A percentile compares a stretch with the other conserved stretches of the same genome.
Conservation (phyloP, 2,329 filamentous ascomycete genomes). For the Botrytis porri region DNA sequence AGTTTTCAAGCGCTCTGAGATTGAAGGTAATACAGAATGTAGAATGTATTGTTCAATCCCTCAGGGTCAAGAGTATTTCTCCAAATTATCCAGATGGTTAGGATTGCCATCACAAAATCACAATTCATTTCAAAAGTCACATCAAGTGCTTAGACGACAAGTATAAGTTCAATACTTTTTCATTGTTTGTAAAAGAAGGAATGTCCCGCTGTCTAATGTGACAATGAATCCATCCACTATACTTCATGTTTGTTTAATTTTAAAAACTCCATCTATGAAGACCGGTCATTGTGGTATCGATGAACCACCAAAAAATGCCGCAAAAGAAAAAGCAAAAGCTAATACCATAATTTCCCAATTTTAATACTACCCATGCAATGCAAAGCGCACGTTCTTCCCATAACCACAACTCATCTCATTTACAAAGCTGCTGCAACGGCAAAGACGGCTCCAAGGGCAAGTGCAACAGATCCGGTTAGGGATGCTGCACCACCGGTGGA, state of each 20-base stretch:
- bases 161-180: not conserved
- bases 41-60: not conserved
- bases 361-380: slow-evolving; percentile 6
- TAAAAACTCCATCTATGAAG: slow-evolving; percentile 13
- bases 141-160: not conserved
- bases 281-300: slow-evolving; percentile 2
- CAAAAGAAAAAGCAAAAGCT: slow-evolving; percentile 6
- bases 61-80: not conserved
- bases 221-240: slow-evolving; percentile 8
- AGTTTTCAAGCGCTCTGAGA: not conserved
- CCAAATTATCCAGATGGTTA: not conserved
- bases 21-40: not conserved
- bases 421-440: slow-evolving; percentile 17
- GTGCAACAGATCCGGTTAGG: slow-evolving; percentile 18
- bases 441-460: slow-evolving; percentile 17
- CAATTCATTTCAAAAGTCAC: not conserved
- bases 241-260: slow-evolving; percentile 10
- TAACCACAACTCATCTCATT: slow-evolving; percentile 2
- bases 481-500: slow-evolving; percentile 22
- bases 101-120: not conserved
- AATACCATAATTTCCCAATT: not conserved
- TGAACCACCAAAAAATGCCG: slow-evolving; percentile 6
- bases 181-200: not conserved
- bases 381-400: not conserved
- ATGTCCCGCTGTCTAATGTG: not conserved